Conservation (phyloP, 2,329 filamentous ascomycete species). For the Epichloe sibirici region DNA sequence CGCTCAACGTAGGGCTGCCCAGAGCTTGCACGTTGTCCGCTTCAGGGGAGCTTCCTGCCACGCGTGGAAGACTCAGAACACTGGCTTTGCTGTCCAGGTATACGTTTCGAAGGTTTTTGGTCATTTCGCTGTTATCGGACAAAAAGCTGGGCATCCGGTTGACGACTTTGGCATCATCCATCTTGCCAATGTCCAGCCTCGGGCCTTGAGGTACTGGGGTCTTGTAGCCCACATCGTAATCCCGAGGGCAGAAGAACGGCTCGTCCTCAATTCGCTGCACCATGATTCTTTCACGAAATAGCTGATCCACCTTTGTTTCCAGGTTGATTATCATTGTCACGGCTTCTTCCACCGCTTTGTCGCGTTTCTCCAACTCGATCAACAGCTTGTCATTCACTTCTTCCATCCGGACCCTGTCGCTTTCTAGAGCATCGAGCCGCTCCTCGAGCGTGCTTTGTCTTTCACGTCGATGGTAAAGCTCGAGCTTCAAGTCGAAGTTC, state of each 20-base stretch:
- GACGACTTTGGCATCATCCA: conserved; percentile 26
- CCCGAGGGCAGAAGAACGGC: conserved; percentile 21
- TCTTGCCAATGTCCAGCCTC: conserved; percentile 10
- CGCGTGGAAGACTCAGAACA: conserved; percentile 35
- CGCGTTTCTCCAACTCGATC: conserved; percentile 51
- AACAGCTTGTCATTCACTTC: conserved; percentile 47
- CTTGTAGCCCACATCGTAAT: conserved; percentile 17
- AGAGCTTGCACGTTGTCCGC: conserved; percentile 25
- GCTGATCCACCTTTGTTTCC: conserved; percentile 45
- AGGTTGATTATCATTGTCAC: conserved; percentile 56
- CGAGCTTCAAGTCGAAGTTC: conserved; percentile 66
- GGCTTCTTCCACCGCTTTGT: conserved; percentile 59
- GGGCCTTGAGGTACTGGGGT: conserved; percentile 10
- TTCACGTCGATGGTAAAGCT: conserved; percentile 57
- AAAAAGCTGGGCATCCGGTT: conserved; percentile 53
- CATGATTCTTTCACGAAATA: conserved; percentile 41
- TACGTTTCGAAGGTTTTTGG: conserved; percentile 48
- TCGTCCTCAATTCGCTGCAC: conserved; percentile 37
- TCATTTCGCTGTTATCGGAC: conserved; percentile 45
- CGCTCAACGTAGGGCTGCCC: conserved; percentile 48
- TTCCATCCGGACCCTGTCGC: conserved; percentile 39
- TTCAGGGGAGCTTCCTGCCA: conserved; percentile 29
- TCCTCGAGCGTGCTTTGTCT: conserved; percentile 48
- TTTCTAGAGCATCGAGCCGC: conserved; percentile 41
- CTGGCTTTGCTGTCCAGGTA: conserved; percentile 41